Percentiles rank a stretch among this genome's conserved stretches.
phyloP scores from a whole-genome alignment of 2,329 filamentous ascomycete species.

The Neopestalotiopsis sp. region DNA sequence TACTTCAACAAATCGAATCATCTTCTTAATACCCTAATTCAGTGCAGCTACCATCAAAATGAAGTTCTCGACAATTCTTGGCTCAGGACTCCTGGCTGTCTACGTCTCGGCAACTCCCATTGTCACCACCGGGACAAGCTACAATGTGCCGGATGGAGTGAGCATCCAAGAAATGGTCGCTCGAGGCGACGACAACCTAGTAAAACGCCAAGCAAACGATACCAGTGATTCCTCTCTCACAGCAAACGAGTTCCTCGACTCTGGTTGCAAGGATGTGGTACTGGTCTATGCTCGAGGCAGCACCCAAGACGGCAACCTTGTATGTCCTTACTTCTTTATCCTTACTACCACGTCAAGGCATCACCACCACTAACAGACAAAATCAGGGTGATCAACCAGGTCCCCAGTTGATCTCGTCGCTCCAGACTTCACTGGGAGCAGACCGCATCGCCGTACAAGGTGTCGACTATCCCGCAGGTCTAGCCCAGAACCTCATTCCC shows the following conservation, averaged over 20 bases:
- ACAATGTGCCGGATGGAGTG: slow-evolving; percentile 7
- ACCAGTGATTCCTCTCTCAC: background rate
- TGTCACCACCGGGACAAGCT: slow-evolving; percentile 18
- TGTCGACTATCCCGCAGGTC: slow-evolving; percentile 33
- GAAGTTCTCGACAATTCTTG: slow-evolving; percentile 25
- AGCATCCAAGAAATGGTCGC: slow-evolving; percentile 10
- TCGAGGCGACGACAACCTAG: background rate
- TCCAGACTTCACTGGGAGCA: slow-evolving; percentile 28
- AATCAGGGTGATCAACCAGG: slow-evolving; percentile 33
- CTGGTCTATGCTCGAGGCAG: slow-evolving; percentile 48
- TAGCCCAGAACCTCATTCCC: slow-evolving; percentile 34
- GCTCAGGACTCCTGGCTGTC: slow-evolving; percentile 23
- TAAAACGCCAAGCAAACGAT: background rate
- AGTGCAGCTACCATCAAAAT: slow-evolving; percentile 15
- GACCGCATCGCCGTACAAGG: slow-evolving; percentile 23
- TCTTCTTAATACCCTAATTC: background rate
- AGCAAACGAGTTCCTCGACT: slow-evolving; percentile 42
- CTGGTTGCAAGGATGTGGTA: slow-evolving; percentile 41
- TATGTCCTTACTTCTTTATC: slow-evolving; percentile 28
- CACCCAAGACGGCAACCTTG: slow-evolving; percentile 45
- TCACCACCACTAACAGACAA: background rate
- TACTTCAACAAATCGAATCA: background rate
- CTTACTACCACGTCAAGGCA: background rate
- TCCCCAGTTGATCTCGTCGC: slow-evolving; percentile 28
- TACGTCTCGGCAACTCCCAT: slow-evolving; percentile 24